Conservation (phyloP, 805 yeast genomes). For the Saccharomyces eubayanus region DNA sequence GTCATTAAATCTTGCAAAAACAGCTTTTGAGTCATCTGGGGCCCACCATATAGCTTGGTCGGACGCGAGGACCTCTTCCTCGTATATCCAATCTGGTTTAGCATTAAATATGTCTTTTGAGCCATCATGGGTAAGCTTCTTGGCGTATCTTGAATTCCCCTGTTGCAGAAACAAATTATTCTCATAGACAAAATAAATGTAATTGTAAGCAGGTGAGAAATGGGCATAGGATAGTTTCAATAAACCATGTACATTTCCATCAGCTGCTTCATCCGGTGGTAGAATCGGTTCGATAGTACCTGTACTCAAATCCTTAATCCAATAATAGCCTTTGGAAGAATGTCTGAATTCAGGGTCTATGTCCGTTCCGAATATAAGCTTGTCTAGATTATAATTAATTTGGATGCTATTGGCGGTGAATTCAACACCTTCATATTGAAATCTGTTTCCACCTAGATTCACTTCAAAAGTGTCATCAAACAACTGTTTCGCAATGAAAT, state of each 20-base stretch:
- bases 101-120: slow-evolving; percentile 69
- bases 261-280: slow-evolving; percentile 10
- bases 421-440: slow-evolving; percentile 36
- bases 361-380: slow-evolving; percentile 51
- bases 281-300: slow-evolving; percentile 29
- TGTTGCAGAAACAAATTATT: slow-evolving; percentile 48
- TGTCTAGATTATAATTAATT: slow-evolving; percentile 39
- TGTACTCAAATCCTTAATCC: slow-evolving; percentile 46
- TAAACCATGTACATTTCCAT: slow-evolving; percentile 9
- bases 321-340: slow-evolving; percentile 53
- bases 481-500: slow-evolving; percentile 28
- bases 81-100: slow-evolving; percentile 91
- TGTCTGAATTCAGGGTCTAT: slow-evolving; percentile 53
- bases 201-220: slow-evolving; percentile 55
- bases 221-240: slow-evolving; percentile 36
- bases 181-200: slow-evolving; percentile 47
- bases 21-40: slow-evolving; percentile 49
- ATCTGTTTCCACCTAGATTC: slow-evolving; percentile 25
- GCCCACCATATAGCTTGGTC: slow-evolving; percentile 86
- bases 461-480: slow-evolving; percentile 17
- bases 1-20: slow-evolving; percentile 53
- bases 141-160: slow-evolving; percentile 11
- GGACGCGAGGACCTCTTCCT: slow-evolving; percentile 73
- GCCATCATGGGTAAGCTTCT: slow-evolving; percentile 62
- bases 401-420: slow-evolving; percentile 36